Base-by-base conservation (phyloP, 2,329 filamentous ascomycete species). In the Pseudopyricularia javanii region DNA sequence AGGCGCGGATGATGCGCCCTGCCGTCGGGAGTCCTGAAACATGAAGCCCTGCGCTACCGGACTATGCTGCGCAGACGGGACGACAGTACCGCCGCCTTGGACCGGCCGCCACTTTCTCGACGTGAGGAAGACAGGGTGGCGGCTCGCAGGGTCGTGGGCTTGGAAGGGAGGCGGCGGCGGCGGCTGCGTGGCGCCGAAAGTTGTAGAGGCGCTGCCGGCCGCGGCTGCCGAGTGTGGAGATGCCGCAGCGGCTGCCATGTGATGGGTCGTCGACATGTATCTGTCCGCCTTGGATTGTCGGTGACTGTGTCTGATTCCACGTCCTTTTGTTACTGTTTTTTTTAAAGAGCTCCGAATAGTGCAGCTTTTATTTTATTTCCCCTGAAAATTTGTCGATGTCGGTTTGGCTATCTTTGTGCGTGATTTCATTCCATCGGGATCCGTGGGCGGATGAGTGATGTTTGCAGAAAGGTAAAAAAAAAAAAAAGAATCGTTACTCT, bases 71-170 rank as follows among this genome's bases (percentile, higher is more conserved):
- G 53, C 24, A 7, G 56, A 52, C 24, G 60, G 61, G 54, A 45
- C 40, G 40, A 20, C n/a, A n/a, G n/a, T n/a, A n/a, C n/a, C 40
- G 40, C 54, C 59, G 28, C 50, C 34, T 33, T 61, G 54, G 9
- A 59, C 62, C 3, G 76, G 73, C 59, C 75, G 78, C 54, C 76
- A 76, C 50, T 88, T 68, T 51, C 74, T 74, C 30, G 79, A 71
- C 0, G 85, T 86, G 68, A 90, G 89, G 68, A 91, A 91, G 1
- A 88, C 86, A 0, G 86, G 86, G 58, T 91, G 86, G 26, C 79
- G 70, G 37, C 72, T 73, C 1, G 85, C 79, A 9, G 79, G 70
- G 63, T 85, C 75, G 61, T 75, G 77, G 5, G 61, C 50, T 20
- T 45, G 11, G 20, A 56, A 51, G 22, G 51, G 50, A 1, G 56